phyloP scores from a whole-genome alignment of 2,329 filamentous ascomycete genomes.

The Pseudogymnoascus sp. region DNA sequence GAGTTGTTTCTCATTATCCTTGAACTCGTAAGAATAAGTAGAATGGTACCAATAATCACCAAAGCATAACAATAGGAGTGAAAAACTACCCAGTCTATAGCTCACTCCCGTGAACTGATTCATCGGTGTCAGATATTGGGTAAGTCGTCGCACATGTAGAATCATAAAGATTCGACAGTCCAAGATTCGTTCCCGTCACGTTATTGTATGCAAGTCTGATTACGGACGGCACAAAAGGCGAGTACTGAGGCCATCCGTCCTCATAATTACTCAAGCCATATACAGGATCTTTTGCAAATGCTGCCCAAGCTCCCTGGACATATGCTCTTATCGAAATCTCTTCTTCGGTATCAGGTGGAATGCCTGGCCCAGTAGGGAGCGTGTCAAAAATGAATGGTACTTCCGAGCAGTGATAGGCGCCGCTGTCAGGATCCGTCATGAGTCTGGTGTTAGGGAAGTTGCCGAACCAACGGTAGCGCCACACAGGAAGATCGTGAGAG shows the following conservation, averaged over 20 bases:
- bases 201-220: slow-evolving; percentile 20
- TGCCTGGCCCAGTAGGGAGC: slow-evolving; percentile 1
- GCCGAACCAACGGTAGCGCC: slow-evolving; percentile 29
- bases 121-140: not conserved
- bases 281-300: slow-evolving; percentile 29
- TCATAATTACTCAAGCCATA: slow-evolving; percentile 22
- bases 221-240: slow-evolving; percentile 16
- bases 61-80: not conserved
- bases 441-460: slow-evolving; percentile 26
- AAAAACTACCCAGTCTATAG: not conserved
- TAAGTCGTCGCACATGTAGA: slow-evolving; percentile 17
- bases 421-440: slow-evolving; percentile 17
- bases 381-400: slow-evolving; percentile 25
- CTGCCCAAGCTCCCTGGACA: slow-evolving; percentile 27
- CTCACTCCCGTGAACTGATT: not conserved
- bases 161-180: slow-evolving; percentile 13
- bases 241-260: slow-evolving; percentile 20
- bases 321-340: slow-evolving; percentile 21
- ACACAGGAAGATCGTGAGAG: slow-evolving; percentile 23
- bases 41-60: not conserved
- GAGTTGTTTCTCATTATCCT: not conserved
- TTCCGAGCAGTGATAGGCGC: slow-evolving; percentile 28
- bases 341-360: slow-evolving; percentile 16
- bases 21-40: not conserved
- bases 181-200: slow-evolving; percentile 18